These are phyloP conservation scores for Bacterosira constricta DNA, from an alignment of 108 stramenopile genomes.

Conservation along the genomic window DNA sequence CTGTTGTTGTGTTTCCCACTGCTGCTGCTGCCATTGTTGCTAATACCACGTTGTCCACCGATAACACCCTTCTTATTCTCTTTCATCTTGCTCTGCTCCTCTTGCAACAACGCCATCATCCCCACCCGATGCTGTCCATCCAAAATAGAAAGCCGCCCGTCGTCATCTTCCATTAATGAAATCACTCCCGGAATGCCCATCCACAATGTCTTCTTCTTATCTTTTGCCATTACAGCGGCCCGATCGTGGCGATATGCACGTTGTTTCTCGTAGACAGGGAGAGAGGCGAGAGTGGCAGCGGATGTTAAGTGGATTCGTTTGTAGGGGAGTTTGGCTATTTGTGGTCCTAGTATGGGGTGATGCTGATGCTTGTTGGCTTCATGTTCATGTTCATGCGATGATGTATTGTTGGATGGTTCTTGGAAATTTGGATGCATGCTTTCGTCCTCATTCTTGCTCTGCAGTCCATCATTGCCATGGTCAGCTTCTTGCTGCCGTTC, in stretches of 20 bases:
- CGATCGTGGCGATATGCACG: slow-evolving; percentile 79
- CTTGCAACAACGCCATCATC: slow-evolving; percentile 72
- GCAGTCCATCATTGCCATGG: not conserved
- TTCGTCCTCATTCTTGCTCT: not conserved
- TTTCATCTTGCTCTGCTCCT: slow-evolving; percentile 35
- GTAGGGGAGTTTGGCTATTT: slow-evolving; percentile 58
- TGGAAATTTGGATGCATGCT: not conserved
- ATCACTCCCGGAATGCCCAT: slow-evolving; percentile 82
- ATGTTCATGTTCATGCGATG: not conserved
- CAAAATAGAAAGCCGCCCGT: slow-evolving; percentile 70
- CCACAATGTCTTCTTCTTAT: slow-evolving; percentile 67
- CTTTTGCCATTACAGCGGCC: slow-evolving; percentile 68
- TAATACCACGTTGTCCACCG: not conserved
- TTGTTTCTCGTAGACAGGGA: slow-evolving; percentile 83
- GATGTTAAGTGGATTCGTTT: slow-evolving; percentile 68
- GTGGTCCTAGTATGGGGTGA: slow-evolving; percentile 75
- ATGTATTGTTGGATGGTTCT: not conserved
- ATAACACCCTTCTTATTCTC: slow-evolving; percentile 8
- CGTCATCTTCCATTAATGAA: slow-evolving; percentile 60
- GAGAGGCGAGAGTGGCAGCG: slow-evolving; percentile 45
- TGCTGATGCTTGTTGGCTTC: not conserved
- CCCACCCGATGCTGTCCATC: slow-evolving; percentile 93
- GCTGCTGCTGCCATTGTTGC: not conserved
- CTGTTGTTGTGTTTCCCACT: too few species aligned
- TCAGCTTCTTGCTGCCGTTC: not conserved